Percentiles rank a stretch among this genome's conserved stretches.
phyloP scores from a whole-genome alignment of 2,329 filamentous ascomycete species.

The Pseudogymnoascus sp. region DNA sequence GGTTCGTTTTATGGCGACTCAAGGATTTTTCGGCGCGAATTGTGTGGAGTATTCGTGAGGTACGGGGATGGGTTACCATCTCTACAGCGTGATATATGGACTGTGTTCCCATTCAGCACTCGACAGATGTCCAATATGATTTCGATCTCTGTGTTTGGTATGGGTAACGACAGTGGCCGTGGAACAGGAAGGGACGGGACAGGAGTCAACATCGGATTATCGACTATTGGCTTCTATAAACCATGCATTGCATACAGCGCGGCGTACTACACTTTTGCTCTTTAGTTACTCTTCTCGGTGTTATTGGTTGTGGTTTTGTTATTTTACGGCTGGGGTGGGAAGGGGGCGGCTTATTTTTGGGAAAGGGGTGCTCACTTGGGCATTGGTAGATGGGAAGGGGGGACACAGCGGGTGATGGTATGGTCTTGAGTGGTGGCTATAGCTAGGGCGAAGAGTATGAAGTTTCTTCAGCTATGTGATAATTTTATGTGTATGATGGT shows the following conservation, averaged over 20 bases:
- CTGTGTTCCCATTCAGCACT: neutral
- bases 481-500: neutral
- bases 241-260: constrained; percentile 5
- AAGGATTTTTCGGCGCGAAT: neutral
- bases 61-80: neutral
- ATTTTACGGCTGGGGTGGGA: neutral
- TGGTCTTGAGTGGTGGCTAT: neutral
- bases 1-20: neutral
- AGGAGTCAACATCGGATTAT: constrained; percentile 1
- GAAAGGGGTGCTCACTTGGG: neutral
- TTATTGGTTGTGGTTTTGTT: neutral
- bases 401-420: neutral
- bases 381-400: neutral
- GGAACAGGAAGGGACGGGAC: neutral
- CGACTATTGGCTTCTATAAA: neutral
- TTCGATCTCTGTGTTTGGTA: neutral
- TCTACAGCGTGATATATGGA: neutral
- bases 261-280: constrained; percentile 4
- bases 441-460: neutral
- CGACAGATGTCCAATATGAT: neutral
- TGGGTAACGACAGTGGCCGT: neutral
- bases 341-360: neutral
- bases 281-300: neutral
- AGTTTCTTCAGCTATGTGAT: neutral
- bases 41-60: neutral